phyloP scores from a whole-genome alignment of 306 rosid species.

The Abrus pulchellus region DNA sequence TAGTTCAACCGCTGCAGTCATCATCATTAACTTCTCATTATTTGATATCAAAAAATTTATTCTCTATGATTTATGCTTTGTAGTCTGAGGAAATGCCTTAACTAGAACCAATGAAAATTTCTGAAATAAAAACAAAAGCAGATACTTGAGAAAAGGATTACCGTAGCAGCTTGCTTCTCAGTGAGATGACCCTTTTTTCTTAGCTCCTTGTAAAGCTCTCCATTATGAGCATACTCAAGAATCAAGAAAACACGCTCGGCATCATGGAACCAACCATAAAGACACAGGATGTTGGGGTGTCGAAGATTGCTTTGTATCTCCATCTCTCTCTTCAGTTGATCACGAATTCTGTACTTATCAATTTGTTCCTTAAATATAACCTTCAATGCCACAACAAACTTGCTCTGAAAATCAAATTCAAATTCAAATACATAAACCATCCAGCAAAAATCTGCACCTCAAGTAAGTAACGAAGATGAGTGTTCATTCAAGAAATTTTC shows the following conservation, averaged over 20 bases:
- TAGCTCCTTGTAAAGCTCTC: slow-evolving; percentile 80
- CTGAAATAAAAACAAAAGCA: too few relatives aligned
- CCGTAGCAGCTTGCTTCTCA: slow-evolving; percentile 86
- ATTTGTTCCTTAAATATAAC: slow-evolving; percentile 78
- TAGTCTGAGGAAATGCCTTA: background rate
- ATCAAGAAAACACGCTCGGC: slow-evolving; percentile 75
- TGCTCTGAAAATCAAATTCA: slow-evolving; percentile 55
- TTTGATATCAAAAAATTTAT: background rate
- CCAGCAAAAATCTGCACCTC: background rate
- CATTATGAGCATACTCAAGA: slow-evolving; percentile 87
- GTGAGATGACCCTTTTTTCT: slow-evolving; percentile 57
- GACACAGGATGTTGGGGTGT: slow-evolving; percentile 75
- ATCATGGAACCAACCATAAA: slow-evolving; percentile 89
- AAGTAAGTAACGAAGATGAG: background rate
- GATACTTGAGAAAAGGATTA: slow-evolving; percentile 19
- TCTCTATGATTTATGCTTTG: background rate
- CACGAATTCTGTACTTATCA: slow-evolving; percentile 75
- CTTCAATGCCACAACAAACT: slow-evolving; percentile 78
- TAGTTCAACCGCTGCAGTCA: slow-evolving; percentile 1
- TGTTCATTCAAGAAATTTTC: too few relatives aligned
- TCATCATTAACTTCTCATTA: slow-evolving; percentile 24
- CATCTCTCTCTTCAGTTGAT: slow-evolving; percentile 83
- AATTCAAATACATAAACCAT: background rate
- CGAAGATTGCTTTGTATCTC: slow-evolving; percentile 74
- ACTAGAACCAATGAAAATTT: background rate